These are phyloP conservation scores for Abrus pulchellus DNA, from an alignment of 306 rosid species.

Conservation along the genomic window DNA sequence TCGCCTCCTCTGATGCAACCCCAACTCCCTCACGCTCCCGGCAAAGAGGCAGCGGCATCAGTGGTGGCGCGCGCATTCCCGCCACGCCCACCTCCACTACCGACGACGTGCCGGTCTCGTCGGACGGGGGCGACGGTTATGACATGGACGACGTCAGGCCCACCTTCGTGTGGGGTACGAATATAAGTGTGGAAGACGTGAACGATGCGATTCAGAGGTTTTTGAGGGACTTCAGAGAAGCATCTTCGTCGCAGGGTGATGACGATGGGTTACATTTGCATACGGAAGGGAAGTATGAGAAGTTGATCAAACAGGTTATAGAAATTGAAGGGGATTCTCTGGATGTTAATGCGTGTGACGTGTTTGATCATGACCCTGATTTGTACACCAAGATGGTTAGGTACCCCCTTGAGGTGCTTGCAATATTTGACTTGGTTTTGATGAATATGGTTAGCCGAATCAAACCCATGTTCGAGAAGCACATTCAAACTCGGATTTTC, in stretches of 20 bases:
- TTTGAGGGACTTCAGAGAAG: slow-evolving; percentile 74
- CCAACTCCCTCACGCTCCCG: slow-evolving; percentile 68
- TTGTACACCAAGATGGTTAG: slow-evolving; percentile 93
- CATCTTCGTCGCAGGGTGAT: slow-evolving; percentile 61
- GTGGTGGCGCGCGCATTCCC: slow-evolving; percentile 44
- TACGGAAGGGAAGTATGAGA: slow-evolving; percentile 82
- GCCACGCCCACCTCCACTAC: slow-evolving; percentile 83
- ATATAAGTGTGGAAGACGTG: slow-evolving; percentile 94
- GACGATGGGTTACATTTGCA: slow-evolving; percentile 50
- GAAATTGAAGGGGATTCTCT: slow-evolving; percentile 86
- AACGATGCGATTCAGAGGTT: slow-evolving; percentile 84
- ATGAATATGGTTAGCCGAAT: slow-evolving; percentile 89
- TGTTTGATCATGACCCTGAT: slow-evolving; percentile 89
- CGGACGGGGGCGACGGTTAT: slow-evolving; percentile 86
- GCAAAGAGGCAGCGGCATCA: slow-evolving; percentile 41
- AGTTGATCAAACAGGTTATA: slow-evolving; percentile 68
- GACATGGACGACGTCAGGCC: slow-evolving; percentile 84
- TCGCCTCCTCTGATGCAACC: slow-evolving; percentile 72
- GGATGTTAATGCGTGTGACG: slow-evolving; percentile 81
- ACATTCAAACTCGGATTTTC: slow-evolving; percentile 89
- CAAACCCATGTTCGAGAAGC: slow-evolving; percentile 86
- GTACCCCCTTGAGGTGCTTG: slow-evolving; percentile 96
- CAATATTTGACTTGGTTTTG: slow-evolving; percentile 92
- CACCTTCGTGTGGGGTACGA: slow-evolving; percentile 94
- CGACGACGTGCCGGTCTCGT: slow-evolving; percentile 70